Percentiles rank a stretch among this genome's conserved stretches.
Conservation (phyloP, 2,329 filamentous ascomycete species). For the Zelopaecilomyces penicillatus region DNA sequence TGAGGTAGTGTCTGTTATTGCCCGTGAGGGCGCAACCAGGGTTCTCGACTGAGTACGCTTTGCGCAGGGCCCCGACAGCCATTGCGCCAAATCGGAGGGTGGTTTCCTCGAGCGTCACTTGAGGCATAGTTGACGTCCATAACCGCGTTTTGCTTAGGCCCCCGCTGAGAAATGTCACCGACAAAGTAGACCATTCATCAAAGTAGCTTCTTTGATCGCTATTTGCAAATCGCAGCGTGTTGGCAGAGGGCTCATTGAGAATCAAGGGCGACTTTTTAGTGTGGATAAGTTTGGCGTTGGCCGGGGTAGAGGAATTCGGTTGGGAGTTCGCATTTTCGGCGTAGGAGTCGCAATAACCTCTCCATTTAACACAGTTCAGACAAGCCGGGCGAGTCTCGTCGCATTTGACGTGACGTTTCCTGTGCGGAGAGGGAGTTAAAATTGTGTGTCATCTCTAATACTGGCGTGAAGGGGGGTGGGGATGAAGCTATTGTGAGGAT, state of each 20-base stretch:
- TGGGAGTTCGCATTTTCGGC: conserved; percentile 11
- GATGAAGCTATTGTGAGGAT: too few relatives aligned
- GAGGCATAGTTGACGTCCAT: conserved; percentile 33
- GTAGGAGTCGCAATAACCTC: conserved; percentile 31
- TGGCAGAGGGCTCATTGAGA: conserved; percentile 24
- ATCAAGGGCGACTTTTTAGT: conserved; percentile 22
- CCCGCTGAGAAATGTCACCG: conserved; percentile 27
- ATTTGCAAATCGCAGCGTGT: conserved; percentile 25
- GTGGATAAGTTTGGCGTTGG: conserved; percentile 20
- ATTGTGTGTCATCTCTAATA: not conserved
- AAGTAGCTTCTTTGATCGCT: conserved; percentile 29
- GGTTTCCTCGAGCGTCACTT: conserved; percentile 29
- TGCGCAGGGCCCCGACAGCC: conserved; percentile 31
- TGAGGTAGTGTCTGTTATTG: conserved; percentile 30
- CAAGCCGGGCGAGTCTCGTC: conserved; percentile 33
- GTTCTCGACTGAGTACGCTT: conserved; percentile 20
- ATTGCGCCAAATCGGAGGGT: conserved; percentile 31
- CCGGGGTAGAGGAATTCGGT: conserved; percentile 4
- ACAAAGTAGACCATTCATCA: conserved; percentile 28
- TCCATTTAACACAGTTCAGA: conserved; percentile 33
- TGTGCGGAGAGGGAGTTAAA: conserved; percentile 7
- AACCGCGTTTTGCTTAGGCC: conserved; percentile 24
- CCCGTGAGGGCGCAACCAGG: conserved; percentile 13
- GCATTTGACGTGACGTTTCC: conserved; percentile 35
- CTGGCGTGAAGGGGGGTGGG: not conserved